These are phyloP conservation scores for Phlegmacium glaucopus DNA, from an alignment of 768 basidiomycete species.

Conservation along the genomic window DNA sequence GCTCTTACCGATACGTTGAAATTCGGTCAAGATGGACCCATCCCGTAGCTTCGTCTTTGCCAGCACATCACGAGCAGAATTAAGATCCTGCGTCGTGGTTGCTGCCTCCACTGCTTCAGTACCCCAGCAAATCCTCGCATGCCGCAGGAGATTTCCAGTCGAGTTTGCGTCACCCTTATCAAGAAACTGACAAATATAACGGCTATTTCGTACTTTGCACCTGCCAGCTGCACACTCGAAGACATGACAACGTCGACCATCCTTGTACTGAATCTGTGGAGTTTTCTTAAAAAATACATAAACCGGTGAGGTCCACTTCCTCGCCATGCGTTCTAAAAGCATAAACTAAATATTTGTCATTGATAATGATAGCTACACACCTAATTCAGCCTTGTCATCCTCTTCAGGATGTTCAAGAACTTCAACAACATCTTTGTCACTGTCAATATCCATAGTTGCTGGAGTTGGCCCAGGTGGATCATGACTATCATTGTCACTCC, in stretches of 20 bases:
- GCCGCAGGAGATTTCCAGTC: conserved; percentile 21
- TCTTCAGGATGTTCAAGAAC: not conserved
- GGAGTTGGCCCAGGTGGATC: no score
- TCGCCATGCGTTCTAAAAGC: no score
- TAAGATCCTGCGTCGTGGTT: not conserved
- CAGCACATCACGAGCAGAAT: no score
- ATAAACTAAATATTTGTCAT: no score
- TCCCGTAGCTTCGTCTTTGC: not conserved
- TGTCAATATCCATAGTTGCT: no score
- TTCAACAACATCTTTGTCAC: not conserved
- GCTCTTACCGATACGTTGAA: conserved; percentile 23
- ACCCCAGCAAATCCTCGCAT: conserved; percentile 26
- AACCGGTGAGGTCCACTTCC: conserved; percentile 10
- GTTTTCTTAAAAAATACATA: conserved; percentile 12
- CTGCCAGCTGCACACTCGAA: conserved; percentile 8
- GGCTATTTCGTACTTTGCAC: conserved; percentile 1
- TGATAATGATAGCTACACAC: no score
- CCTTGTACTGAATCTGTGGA: conserved; percentile 6
- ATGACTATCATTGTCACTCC: no score
- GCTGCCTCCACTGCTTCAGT: conserved; percentile 16
- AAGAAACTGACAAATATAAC: conserved; percentile 6
- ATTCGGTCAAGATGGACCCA: conserved; percentile 22
- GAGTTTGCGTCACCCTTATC: conserved; percentile 11
- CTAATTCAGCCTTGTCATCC: not conserved
- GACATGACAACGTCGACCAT: conserved; percentile 2